A percentile compares a stretch with the other conserved stretches of the same genome.
Evolutionary conservation across 805 yeast species (phyloP).

Genomic region (Sugiyamaella qingdaonensis): DNA sequence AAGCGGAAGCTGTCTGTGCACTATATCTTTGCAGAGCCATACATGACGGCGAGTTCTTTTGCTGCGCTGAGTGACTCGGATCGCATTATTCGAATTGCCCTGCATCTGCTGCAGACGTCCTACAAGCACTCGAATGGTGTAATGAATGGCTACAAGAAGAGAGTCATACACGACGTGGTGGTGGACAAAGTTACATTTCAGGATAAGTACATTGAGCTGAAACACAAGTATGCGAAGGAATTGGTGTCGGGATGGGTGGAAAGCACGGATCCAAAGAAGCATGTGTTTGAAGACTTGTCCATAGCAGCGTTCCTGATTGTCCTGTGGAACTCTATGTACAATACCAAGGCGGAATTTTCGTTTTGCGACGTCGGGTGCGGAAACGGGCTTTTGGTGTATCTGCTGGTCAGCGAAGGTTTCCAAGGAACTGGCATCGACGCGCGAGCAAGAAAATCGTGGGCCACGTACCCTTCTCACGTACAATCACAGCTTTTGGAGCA

Average conservation of each 20-base stretch:
- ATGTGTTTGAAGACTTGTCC: slow-evolving; percentile 93
- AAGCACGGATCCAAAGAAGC: slow-evolving; percentile 90
- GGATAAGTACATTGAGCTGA: slow-evolving; percentile 70
- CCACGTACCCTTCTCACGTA: slow-evolving; percentile 61
- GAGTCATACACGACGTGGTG: slow-evolving; percentile 84
- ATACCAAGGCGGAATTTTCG: slow-evolving; percentile 43
- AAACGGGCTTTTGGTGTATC: slow-evolving; percentile 78
- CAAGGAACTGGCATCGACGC: slow-evolving; percentile 87
- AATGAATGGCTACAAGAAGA: slow-evolving; percentile 76
- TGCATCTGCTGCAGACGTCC: slow-evolving; percentile 72
- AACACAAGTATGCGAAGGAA: slow-evolving; percentile 72
- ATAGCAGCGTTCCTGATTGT: slow-evolving; percentile 92
- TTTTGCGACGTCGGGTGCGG: slow-evolving; percentile 95
- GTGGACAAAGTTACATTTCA: slow-evolving; percentile 82
- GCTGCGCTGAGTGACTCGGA: slow-evolving; percentile 31
- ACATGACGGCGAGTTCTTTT: slow-evolving; percentile 1
- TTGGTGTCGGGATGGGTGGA: slow-evolving; percentile 87
- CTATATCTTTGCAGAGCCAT: slow-evolving; percentile 55
- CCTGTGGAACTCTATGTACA: slow-evolving; percentile 62
- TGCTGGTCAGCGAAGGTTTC: slow-evolving; percentile 74
- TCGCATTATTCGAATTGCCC: slow-evolving; percentile 77
- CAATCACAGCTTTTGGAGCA: slow-evolving; percentile 62
- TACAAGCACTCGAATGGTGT: slow-evolving; percentile 80
- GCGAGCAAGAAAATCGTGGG: slow-evolving; percentile 84
- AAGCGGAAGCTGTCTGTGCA: slow-evolving; percentile 56